Percentiles rank a stretch among this genome's conserved stretches.
phyloP scores from a whole-genome alignment of 495 filamentous ascomycete species.

The Aspergillus nanangensis region DNA sequence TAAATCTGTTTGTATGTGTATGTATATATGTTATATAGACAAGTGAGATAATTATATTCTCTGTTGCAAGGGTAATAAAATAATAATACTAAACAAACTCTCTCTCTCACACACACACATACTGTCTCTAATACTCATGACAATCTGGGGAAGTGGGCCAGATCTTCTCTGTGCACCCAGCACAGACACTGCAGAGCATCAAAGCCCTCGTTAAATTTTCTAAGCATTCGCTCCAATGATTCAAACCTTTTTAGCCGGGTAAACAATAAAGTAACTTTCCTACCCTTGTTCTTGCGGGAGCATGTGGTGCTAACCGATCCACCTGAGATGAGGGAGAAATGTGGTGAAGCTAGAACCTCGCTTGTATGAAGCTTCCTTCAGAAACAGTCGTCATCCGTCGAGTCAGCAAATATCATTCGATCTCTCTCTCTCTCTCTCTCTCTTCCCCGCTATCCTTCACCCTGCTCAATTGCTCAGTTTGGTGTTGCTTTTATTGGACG shows the following conservation, averaged over 20 bases:
- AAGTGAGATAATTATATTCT: too few species aligned
- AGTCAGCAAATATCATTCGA: not conserved
- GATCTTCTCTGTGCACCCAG: constrained; percentile 30
- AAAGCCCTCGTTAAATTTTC: constrained; percentile 1
- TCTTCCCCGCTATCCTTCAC: not conserved
- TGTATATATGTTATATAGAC: too few species aligned
- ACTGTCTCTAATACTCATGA: constrained; percentile 8
- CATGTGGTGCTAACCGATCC: too few species aligned
- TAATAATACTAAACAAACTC: too few species aligned
- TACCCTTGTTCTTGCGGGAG: too few species aligned
- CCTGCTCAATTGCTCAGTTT: not conserved
- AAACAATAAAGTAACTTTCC: too few species aligned
- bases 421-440: not conserved
- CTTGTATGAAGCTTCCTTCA: not conserved
- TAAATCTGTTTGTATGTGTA: too few species aligned
- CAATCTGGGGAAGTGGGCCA: constrained; percentile 45
- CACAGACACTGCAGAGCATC: constrained; percentile 37
- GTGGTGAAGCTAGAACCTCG: not conserved
- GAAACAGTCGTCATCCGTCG: not conserved
- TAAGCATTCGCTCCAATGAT: not conserved
- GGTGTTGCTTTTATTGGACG: constrained; percentile 6
- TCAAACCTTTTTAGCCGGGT: too few species aligned
- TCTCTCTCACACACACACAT: too few species aligned
- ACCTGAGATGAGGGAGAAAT: too few species aligned
- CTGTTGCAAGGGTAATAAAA: too few species aligned